phyloP scores from a whole-genome alignment of 768 basidiomycete species.

The Sistotremastrum niveocremeum region DNA sequence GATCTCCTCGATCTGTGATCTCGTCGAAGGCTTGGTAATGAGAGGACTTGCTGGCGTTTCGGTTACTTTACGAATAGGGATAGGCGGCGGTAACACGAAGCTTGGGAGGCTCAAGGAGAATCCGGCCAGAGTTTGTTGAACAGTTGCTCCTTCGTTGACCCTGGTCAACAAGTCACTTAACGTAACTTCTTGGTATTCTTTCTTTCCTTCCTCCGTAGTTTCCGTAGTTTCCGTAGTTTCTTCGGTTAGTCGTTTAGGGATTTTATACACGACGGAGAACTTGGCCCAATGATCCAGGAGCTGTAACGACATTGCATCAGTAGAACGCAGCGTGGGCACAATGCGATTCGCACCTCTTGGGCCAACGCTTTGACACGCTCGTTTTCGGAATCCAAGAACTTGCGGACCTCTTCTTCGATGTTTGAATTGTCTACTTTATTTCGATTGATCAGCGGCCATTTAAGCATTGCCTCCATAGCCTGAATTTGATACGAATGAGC shows the following conservation, averaged over 20 bases:
- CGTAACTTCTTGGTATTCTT: slow-evolving; percentile 8
- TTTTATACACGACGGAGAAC: slow-evolving; percentile 68
- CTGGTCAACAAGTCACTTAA: slow-evolving; percentile 15
- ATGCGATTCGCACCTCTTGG: slow-evolving; percentile 34
- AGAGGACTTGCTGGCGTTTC: slow-evolving; percentile 10
- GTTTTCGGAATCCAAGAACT: slow-evolving; percentile 39
- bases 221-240: neutral
- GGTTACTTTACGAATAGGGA: slow-evolving; percentile 3
- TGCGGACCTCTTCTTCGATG: slow-evolving; percentile 50
- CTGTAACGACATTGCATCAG: slow-evolving; percentile 22
- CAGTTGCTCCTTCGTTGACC: slow-evolving; percentile 15
- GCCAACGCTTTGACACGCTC: slow-evolving; percentile 44
- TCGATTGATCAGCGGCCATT: slow-evolving; percentile 72
- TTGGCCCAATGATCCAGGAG: slow-evolving; percentile 70
- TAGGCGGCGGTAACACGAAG: slow-evolving; percentile 6
- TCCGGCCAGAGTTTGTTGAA: slow-evolving; percentile 4
- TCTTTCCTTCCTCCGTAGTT: neutral
- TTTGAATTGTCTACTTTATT: slow-evolving; percentile 88
- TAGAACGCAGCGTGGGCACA: neutral
- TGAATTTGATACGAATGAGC: slow-evolving; percentile 13
- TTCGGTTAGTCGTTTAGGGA: slow-evolving; percentile 55
- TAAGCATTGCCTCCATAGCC: slow-evolving; percentile 52
- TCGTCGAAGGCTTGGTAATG: slow-evolving; percentile 9
- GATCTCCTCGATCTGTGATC: slow-evolving; percentile 14
- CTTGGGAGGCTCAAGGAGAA: slow-evolving; percentile 10